A percentile compares a stretch with the other conserved stretches of the same genome.
phyloP scores from a whole-genome alignment of 1,284 basidiomycete genomes.

The Singerocomus inundabilis region DNA sequence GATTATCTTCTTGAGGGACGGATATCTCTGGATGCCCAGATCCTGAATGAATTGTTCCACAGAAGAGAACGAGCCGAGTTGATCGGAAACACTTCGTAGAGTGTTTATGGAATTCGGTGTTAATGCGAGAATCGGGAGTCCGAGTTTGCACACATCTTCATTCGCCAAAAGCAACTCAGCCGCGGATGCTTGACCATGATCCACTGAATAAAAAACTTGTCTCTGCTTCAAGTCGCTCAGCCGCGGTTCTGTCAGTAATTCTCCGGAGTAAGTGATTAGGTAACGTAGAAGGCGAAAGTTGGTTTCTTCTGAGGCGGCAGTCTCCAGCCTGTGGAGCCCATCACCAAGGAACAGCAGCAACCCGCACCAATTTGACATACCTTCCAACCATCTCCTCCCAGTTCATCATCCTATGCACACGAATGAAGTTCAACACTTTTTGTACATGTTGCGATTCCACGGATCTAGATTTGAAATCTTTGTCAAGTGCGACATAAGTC shows the following conservation, averaged over 20 bases:
- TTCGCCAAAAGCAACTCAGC: constrained; percentile 17
- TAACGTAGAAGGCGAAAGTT: constrained; percentile 14
- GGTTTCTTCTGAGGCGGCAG: constrained; percentile 9
- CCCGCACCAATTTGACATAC: constrained; percentile 1
- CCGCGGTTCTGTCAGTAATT: neutral
- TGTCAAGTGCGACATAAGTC: constrained; percentile 1
- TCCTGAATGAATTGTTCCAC: neutral
- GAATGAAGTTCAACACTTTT: too few relatives aligned
- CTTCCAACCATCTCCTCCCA: constrained; percentile 12
- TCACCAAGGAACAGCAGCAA: neutral
- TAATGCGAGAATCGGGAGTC: constrained; percentile 22
- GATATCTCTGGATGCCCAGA: constrained; percentile 19
- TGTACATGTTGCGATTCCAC: constrained; percentile 1
- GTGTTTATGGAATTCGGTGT: neutral
- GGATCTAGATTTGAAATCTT: neutral
- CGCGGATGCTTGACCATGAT: constrained; percentile 6
- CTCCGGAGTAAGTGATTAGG: neutral
- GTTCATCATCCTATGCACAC: constrained; percentile 6
- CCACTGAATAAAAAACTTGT: constrained; percentile 12
- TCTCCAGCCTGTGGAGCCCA: constrained; percentile 10
- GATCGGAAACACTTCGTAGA: neutral
- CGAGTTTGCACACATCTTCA: constrained; percentile 9
- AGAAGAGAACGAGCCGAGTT: neutral
- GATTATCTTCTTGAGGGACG: constrained; percentile 19
- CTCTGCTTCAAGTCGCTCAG: constrained; percentile 3